These are phyloP conservation scores for Salvia rosmarinus DNA, from an alignment of 257 asterid species.

Conservation along the genomic window DNA sequence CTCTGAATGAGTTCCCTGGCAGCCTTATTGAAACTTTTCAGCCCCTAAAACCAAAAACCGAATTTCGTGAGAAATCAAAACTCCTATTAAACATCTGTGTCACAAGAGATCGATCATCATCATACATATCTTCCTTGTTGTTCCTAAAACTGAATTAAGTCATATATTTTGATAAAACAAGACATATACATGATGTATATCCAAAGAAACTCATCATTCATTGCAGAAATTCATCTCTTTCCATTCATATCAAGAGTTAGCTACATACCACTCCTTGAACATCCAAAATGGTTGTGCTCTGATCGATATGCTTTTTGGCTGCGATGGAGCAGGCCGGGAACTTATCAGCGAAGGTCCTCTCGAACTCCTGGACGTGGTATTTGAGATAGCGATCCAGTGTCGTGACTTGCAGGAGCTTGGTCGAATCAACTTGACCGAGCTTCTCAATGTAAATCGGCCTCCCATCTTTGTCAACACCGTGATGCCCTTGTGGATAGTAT, in stretches of 20 bases:
- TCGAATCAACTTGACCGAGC: constrained; percentile 81
- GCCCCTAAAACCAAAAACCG: constrained; percentile 57
- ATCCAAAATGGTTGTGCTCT: constrained; percentile 96
- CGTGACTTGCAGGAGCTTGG: constrained; percentile 84
- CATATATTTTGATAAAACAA: no score
- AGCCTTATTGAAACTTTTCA: constrained; percentile 82
- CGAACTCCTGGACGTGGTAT: constrained; percentile 89
- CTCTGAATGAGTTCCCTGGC: constrained; percentile 92
- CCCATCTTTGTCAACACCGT: constrained; percentile 97
- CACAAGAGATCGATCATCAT: neutral
- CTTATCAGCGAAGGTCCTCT: constrained; percentile 80
- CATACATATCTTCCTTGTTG: neutral
- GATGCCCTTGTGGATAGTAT: constrained; percentile 97
- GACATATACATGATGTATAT: neutral
- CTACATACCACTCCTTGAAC: constrained; percentile 95
- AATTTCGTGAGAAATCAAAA: constrained; percentile 1
- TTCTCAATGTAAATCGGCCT: constrained; percentile 86
- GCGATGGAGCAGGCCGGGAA: constrained; percentile 94
- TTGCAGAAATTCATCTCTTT: no score
- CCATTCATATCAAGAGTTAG: neutral
- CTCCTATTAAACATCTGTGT: neutral
- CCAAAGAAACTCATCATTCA: neutral
- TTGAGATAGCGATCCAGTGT: constrained; percentile 82
- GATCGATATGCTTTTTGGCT: constrained; percentile 88
- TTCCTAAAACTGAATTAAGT: no score